Base-by-base conservation (phyloP, 2,329 filamentous ascomycete species). In the Ophiostoma ulmi region DNA sequence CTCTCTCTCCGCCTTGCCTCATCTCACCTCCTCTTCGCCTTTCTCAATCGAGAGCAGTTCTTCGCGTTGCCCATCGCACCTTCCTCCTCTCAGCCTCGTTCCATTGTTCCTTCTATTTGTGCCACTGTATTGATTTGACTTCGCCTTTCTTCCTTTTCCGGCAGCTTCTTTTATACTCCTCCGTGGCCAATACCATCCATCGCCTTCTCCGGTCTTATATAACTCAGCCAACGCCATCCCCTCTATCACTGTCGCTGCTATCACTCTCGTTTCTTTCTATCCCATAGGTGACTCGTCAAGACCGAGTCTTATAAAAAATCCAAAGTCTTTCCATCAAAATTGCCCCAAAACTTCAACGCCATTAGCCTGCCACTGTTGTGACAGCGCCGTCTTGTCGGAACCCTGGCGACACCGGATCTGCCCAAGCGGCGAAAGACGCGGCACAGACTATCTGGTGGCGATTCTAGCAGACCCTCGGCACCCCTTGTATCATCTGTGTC, bases 381-480 rank as follows among this genome's bases (percentile, higher is more conserved):
- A 65, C 35, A 65, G 63, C 20, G 61, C 61, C 31, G 35, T 17
- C 61, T 35, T n/a, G 35, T 4, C 36, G 63, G 36, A 65, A 41
- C 36, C 35, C 35, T 65, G 63, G 63, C 63, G 63, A 65, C 63
- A 6, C 68, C 52, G 14, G 63, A 64, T 7, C 20, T 39, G 31
- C 39, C 52, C 3, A 70, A 68, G 52, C 48, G 70, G 10, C 61
- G 68, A 48, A 72, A 65, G 70, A 69, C 70, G 35, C 7, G 14
- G 3, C 58, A 36, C 39, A 14, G 8, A 14, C 17, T 14, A 35
- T 22, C 17, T 20, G 17, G 61, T 36, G 35, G 3, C 26, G 10
- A 10, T 17, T 11, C 31, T 36, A 8, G 31, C 55, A 13, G 22
- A 10, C 5, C 11, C 55, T 13, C 22, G 17, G 26, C 6, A 52